Percentiles rank a stretch among this genome's conserved stretches.
Evolutionary conservation across 306 rosid genomes (phyloP).

Genomic region (Vicia sativa): DNA sequence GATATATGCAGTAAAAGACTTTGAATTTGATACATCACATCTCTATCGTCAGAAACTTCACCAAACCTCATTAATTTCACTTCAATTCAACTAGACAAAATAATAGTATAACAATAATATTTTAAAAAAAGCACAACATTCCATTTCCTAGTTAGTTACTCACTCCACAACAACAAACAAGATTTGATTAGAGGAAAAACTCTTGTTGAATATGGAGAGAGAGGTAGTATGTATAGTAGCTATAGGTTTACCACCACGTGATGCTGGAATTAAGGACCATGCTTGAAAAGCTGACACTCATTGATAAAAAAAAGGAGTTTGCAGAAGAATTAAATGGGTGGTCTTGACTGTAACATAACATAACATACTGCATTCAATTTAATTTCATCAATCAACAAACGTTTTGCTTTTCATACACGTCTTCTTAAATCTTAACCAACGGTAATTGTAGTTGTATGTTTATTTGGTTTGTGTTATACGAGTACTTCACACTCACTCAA

Average conservation of each 20-base stretch:
- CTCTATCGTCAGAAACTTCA: slow-evolving; percentile 56
- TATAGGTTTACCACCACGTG: slow-evolving; percentile 39
- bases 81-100: slow-evolving; percentile 42
- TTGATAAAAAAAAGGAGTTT: slow-evolving; percentile 33
- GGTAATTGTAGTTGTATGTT: not conserved
- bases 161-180: too few species aligned
- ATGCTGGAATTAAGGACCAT: slow-evolving; percentile 43
- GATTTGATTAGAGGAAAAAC: slow-evolving; percentile 29
- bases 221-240: not conserved
- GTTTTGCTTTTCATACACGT: slow-evolving; percentile 48
- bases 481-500: not conserved
- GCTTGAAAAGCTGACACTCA: slow-evolving; percentile 56
- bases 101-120: not conserved
- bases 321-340: slow-evolving; percentile 49
- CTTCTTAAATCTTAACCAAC: slow-evolving; percentile 4
- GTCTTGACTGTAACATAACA: slow-evolving; percentile 39
- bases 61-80: slow-evolving; percentile 75
- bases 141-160: slow-evolving; percentile 32
- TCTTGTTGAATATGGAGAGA: not conserved
- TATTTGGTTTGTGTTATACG: not conserved
- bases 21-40: slow-evolving; percentile 66
- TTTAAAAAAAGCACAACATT: slow-evolving; percentile 49
- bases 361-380: slow-evolving; percentile 18
- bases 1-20: slow-evolving; percentile 65
- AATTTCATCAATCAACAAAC: not conserved